Evolutionary conservation across 2,329 filamentous ascomycete genomes (phyloP).

Genomic region (Fusarium sp.): DNA sequence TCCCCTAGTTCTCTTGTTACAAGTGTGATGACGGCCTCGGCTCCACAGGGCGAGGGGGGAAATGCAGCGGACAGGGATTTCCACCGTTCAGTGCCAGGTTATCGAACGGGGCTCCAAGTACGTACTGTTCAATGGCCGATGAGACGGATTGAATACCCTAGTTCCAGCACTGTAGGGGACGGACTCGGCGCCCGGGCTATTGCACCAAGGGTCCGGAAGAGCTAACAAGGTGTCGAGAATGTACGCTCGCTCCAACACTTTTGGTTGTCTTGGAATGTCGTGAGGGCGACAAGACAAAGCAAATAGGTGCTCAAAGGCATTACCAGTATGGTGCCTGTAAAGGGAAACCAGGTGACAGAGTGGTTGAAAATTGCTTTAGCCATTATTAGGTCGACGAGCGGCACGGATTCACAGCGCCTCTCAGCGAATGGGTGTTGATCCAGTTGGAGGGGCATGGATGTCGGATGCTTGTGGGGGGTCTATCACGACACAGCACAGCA

Average conservation of each 20-base stretch:
- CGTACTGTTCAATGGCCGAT: conserved; percentile 39
- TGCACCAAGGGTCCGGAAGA: conserved; percentile 27
- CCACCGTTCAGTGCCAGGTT: conserved; percentile 41
- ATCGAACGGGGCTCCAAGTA: conserved; percentile 39
- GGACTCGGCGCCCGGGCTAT: conserved; percentile 6
- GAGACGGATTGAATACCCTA: conserved; percentile 24
- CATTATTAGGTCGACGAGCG: conserved; percentile 29
- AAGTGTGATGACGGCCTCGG: conserved; percentile 40
- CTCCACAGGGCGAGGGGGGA: conserved; percentile 36
- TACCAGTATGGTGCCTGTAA: conserved; percentile 12
- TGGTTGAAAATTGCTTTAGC: conserved; percentile 13
- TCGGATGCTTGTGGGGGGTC: conserved; percentile 20
- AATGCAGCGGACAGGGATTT: conserved; percentile 33
- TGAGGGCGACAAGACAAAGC: conserved; percentile 8
- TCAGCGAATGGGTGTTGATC: conserved; percentile 39
- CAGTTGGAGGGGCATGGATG: conserved; percentile 36
- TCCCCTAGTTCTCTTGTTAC: conserved; percentile 29
- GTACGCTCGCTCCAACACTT: not conserved
- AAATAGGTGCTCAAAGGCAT: conserved; percentile 8
- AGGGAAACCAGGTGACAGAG: conserved; percentile 8
- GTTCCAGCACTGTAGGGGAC: conserved; percentile 28
- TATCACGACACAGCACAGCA: conserved; percentile 6
- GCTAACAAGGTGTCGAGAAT: conserved; percentile 15
- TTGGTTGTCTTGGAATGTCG: conserved; percentile 19
- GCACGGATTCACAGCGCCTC: conserved; percentile 27